Evolutionary conservation across 306 rosid genomes (phyloP).

Genomic region (Sechiopsis laciniata): DNA sequence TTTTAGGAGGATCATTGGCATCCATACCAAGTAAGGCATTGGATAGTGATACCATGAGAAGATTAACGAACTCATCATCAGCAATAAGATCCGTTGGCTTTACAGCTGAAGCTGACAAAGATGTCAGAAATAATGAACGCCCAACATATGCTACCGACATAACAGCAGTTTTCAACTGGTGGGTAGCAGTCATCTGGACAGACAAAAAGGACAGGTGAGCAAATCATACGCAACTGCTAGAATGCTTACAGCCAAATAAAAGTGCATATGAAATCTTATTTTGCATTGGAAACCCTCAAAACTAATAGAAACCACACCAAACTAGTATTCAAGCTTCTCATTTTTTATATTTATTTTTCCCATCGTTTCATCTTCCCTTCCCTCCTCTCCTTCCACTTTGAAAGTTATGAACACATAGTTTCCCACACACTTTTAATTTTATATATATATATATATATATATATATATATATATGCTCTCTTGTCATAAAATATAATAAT

Average conservation of each 20-base stretch:
- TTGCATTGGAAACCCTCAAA: conserved; percentile 7
- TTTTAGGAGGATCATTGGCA: conserved; percentile 99
- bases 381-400: background rate
- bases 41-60: conserved; percentile 85
- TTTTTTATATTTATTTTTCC: background rate
- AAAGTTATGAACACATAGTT: background rate
- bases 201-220: conserved; percentile 46
- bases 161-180: conserved; percentile 95
- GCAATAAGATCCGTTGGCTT: conserved; percentile 47
- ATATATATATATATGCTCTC: background rate
- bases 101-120: conserved; percentile 51
- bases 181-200: conserved; percentile 98
- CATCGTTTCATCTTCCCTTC: background rate
- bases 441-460: background rate
- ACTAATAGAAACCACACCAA: background rate
- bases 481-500: background rate
- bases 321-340: conserved; percentile 3
- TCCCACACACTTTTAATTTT: background rate
- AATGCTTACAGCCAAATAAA: conserved; percentile 19
- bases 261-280: background rate
- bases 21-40: conserved; percentile 99
- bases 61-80: conserved; percentile 56
- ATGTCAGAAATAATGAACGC: conserved; percentile 76
- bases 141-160: conserved; percentile 96
- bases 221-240: conserved; percentile 16